Evolutionary conservation across 768 basidiomycete species (phyloP).

Genomic region (Sporobolomyces pararoseus): DNA sequence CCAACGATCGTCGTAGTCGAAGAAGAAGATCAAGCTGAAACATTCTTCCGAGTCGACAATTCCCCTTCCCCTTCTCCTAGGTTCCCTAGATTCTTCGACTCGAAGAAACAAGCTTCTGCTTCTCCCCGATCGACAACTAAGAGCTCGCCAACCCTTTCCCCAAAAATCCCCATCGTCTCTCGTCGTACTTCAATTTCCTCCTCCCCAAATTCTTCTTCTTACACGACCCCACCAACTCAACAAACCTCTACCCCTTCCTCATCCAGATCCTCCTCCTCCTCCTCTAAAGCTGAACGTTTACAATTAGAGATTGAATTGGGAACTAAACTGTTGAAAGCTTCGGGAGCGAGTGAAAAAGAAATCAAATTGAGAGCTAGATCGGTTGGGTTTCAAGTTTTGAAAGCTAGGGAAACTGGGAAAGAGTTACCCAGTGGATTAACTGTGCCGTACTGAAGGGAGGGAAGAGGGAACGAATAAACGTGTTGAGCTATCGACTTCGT

Average conservation of each 20-base stretch:
- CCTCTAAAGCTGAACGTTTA: slow-evolving; percentile 2
- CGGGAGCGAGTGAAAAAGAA: slow-evolving; percentile 35
- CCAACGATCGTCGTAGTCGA: neutral
- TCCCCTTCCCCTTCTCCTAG: neutral
- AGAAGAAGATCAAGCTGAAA: neutral
- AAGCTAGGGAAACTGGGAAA: slow-evolving; percentile 17
- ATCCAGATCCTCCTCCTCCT: neutral
- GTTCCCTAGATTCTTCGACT: neutral
- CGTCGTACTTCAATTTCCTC: too few relatives aligned
- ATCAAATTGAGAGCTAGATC: slow-evolving; percentile 29
- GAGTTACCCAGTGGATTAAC: too few relatives aligned
- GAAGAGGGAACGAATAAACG: too few relatives aligned
- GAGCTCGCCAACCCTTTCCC: too few relatives aligned
- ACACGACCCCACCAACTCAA: too few relatives aligned
- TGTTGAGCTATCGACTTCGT: too few relatives aligned
- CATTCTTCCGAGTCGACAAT: neutral
- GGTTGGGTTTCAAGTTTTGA: slow-evolving; percentile 32
- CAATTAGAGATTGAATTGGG: slow-evolving; percentile 21
- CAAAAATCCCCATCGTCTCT: too few relatives aligned
- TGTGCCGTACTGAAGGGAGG: too few relatives aligned
- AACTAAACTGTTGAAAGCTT: neutral
- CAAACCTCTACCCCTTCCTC: neutral
- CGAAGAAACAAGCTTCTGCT: too few relatives aligned
- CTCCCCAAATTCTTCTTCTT: too few relatives aligned
- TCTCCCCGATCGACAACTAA: too few relatives aligned